These are phyloP conservation scores for Fusarium buharicum DNA, from an alignment of 2,329 filamentous ascomycete species.

Conservation along the genomic window DNA sequence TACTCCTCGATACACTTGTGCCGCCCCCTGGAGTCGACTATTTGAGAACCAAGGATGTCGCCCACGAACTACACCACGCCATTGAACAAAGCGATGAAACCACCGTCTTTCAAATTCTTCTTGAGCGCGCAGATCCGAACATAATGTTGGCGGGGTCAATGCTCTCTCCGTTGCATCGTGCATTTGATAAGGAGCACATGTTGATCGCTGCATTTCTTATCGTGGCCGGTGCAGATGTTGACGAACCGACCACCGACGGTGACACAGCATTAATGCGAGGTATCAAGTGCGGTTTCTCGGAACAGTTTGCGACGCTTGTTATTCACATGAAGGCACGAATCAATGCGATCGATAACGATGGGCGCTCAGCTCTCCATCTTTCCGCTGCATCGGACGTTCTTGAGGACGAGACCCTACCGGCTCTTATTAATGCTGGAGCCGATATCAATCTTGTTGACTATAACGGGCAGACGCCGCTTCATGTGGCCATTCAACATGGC, in stretches of 20 bases:
- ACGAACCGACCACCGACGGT: constrained; percentile 44
- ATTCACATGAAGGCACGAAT: constrained; percentile 41
- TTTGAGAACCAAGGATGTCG: constrained; percentile 34
- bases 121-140: constrained; percentile 43
- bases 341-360: constrained; percentile 42
- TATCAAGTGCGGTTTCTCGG: constrained; percentile 45
- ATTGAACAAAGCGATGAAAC: constrained; percentile 43
- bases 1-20: constrained; percentile 44
- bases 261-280: constrained; percentile 45
- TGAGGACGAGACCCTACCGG: constrained; percentile 42
- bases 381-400: constrained; percentile 45
- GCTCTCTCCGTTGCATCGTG: constrained; percentile 44
- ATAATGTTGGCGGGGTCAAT: constrained; percentile 43
- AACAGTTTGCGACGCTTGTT: constrained; percentile 44
- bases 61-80: constrained; percentile 40
- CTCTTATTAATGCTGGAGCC: constrained; percentile 41
- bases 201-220: constrained; percentile 45
- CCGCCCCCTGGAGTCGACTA: constrained; percentile 39
- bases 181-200: constrained; percentile 43
- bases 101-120: constrained; percentile 41
- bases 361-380: constrained; percentile 42
- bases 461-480: constrained; percentile 42
- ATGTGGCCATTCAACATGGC: constrained; percentile 39
- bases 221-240: constrained; percentile 44
- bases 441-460: constrained; percentile 42